A percentile compares a stretch with the other conserved stretches of the same genome.
phyloP scores from a whole-genome alignment of 1,284 basidiomycete genomes.

The Malassezia equina region DNA sequence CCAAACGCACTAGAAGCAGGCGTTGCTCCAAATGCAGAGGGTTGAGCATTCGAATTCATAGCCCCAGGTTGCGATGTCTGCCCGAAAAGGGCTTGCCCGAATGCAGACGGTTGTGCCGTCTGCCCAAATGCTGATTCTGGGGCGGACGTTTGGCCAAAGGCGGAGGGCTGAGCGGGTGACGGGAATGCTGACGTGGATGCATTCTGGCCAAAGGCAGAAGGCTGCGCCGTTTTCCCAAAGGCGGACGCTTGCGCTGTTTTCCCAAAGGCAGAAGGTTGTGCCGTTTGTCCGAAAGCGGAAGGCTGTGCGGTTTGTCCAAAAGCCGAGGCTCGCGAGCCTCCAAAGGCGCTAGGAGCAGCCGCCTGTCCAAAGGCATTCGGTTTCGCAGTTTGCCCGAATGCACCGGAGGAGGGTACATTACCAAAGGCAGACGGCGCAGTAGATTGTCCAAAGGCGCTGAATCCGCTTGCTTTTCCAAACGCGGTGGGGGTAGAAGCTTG shows the following conservation, averaged over 20 bases:
- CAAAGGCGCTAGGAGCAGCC: not conserved
- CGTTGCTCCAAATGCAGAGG: slow-evolving; percentile 4
- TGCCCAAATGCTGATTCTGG: not conserved
- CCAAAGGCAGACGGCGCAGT: slow-evolving; percentile 7
- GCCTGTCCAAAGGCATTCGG: slow-evolving; percentile 8
- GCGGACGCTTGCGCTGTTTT: not conserved
- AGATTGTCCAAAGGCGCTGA: not conserved
- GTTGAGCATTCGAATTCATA: not conserved
- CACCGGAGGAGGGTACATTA: not conserved
- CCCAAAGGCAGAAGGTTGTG: not conserved
- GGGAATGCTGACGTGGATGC: not conserved
- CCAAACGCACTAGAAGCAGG: not conserved
- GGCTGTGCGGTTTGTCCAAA: slow-evolving; percentile 1
- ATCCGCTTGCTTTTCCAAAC: not conserved
- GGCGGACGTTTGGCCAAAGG: not conserved
- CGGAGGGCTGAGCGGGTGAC: not conserved
- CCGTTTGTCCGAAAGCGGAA: not conserved
- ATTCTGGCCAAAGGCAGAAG: not conserved
- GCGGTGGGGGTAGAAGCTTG: not conserved
- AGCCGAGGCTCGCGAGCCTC: not conserved
- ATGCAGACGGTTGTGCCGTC: not conserved
- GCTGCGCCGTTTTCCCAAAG: not conserved
- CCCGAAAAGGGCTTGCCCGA: not conserved
- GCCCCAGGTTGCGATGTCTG: not conserved
- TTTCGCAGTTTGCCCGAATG: slow-evolving; percentile 7